Base-by-base conservation (phyloP, 352 stramenopile species). In the Pythium brachiatum region DNA sequence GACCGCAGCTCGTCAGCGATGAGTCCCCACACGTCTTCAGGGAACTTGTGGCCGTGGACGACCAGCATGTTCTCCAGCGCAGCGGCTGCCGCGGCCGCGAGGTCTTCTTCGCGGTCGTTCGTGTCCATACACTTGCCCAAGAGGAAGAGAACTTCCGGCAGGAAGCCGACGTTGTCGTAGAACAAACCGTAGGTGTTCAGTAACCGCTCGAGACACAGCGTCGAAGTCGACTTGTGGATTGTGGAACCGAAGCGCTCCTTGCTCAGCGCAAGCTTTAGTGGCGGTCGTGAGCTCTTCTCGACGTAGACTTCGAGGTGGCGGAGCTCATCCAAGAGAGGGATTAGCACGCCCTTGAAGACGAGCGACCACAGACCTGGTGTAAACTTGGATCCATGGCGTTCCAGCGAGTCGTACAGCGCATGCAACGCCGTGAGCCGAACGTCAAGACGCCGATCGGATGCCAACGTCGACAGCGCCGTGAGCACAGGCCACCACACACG, bases 401-500 rank as follows among this genome's bases (percentile, higher is more conserved):
- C 71, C 12, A 97, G 74, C 18, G 83, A 75, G 43, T 82, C 74
- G 52, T 90, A 96, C 1, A 97, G 76, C 1, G 76, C 78, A 26
- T 90, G 62, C 3, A 97, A 60, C 7, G 88, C 87, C 18, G 76
- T 70, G 3, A 90, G 66, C 16, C 90, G 86, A 36, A 99, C 81
- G n/a, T 96, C 78, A 15, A 95, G 68, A 26, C 96, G 91, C 12
- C 76, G 72, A 61, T 99, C 96, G 1, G 86, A 88, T 57, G 98
- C 90, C 15, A 97, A 79, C 29, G 90, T 94, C 0, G 92, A 97
- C n/a, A 99, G 73, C 25, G 96, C 97, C 7, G 98, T 96, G 48
- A 99, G 73, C 46, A 99, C 89, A 0, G 97, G 97, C 97, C 97
- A 99, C 85, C 81, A 92, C 66, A 91, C 81, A 21, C 83, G 74